Base-by-base conservation (phyloP, 139 green algal genomes). In the Chlorella sp. region DNA sequence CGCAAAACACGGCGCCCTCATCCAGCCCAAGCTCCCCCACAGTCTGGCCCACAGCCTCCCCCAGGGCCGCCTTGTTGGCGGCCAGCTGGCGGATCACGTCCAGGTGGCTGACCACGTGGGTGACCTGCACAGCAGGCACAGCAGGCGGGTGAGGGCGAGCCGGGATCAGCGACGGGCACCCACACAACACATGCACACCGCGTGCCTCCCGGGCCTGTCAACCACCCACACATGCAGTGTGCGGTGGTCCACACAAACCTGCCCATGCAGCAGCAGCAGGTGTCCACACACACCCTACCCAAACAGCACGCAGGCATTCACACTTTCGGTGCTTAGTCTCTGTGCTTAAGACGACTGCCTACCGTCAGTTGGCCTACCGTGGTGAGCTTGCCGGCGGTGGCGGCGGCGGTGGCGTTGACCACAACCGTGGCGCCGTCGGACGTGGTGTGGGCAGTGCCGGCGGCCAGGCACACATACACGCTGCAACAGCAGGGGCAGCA, bases 81-180 rank as follows among this genome's bases (percentile, higher is more conserved):
- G 57, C 40, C 85, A 94, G 90, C 90, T 92, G 88, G 60, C 81
- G 89, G 2, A 93, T 77, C 21, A 94, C 76, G 66, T 94, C 92
- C 66, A 93, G 85, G 88, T 94, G 92, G 68, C 42, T 89, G 53
- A 94, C 90, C 32, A 94, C 91, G 85, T 94, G 88, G 0, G 90
- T 93, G 57, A 90, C 89, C 78, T 83, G 78, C 34, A 57, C 48
- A 57, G 73, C n/a, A 48, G 15, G 73, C n/a, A 22, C 12, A 26
- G 73, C 32, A 18, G 68, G 21, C 26, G 9, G 32, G 68, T 57
- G 3, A 36, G 28, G 9, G 68, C 1, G 24, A 36, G 68, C 21
- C 68, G 66, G 66, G 66, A 68, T 14, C 15, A 68, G 60, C n/a
- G n/a, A n/a, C n/a, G n/a, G n/a, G n/a, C n/a, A n/a, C n/a, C n/a